Percentiles rank a stretch among this genome's conserved stretches.
Evolutionary conservation across 257 asterid species (phyloP).

Genomic region (Sherardia arvensis): DNA sequence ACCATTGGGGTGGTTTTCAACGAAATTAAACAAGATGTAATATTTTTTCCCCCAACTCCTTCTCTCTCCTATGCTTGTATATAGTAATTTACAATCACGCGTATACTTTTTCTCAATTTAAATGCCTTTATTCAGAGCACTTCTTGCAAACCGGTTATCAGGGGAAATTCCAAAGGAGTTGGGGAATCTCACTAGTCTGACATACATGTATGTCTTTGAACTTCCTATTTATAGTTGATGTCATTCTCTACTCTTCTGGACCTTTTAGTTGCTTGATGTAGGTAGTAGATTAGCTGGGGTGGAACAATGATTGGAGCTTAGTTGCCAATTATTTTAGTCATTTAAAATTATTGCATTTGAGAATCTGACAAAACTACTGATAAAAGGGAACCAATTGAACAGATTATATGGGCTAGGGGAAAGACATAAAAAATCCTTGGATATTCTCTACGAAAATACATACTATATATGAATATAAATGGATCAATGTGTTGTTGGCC

Average conservation of each 20-base stretch:
- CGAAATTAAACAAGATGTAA: conserved; percentile 52
- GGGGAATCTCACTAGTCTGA: conserved; percentile 67
- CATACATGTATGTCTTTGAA: conserved; percentile 58
- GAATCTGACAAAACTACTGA: too few species aligned
- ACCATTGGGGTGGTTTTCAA: conserved; percentile 77
- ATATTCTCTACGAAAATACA: too few species aligned
- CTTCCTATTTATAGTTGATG: conserved; percentile 4
- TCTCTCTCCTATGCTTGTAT: neutral
- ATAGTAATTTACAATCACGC: neutral
- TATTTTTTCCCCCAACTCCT: conserved; percentile 10
- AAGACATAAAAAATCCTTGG: neutral
- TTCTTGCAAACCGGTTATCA: conserved; percentile 77
- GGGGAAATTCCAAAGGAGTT: conserved; percentile 71
- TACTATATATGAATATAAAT: too few species aligned
- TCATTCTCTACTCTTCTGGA: neutral
- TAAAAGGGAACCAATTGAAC: too few species aligned
- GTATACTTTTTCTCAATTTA: conserved; percentile 8
- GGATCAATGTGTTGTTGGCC: neutral
- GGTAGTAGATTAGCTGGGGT: conserved; percentile 1
- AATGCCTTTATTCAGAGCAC: conserved; percentile 46
- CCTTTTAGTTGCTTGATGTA: conserved; percentile 3
- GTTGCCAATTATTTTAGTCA: neutral
- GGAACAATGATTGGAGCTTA: neutral
- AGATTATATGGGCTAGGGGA: neutral
- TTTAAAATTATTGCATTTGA: neutral